Evolutionary conservation across 257 asterid genomes (phyloP).

Genomic region (Solanum bulbocastanum): DNA sequence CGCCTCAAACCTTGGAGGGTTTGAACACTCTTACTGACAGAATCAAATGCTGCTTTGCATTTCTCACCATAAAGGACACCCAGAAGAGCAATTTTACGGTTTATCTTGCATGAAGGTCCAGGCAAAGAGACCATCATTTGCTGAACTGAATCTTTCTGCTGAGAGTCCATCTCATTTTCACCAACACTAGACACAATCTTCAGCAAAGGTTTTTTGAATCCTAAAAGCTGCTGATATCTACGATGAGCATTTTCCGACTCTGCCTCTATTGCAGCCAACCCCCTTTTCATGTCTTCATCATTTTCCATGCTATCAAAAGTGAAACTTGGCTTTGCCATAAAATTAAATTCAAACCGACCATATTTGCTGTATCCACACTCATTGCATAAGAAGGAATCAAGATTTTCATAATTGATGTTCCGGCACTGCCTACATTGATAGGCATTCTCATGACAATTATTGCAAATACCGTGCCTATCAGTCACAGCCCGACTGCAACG

Average conservation of each 20-base stretch:
- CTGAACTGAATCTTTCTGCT: slow-evolving; percentile 98
- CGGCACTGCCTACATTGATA: slow-evolving; percentile 99
- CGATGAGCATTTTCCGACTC: slow-evolving; percentile 98
- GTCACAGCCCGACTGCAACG: slow-evolving; percentile 98
- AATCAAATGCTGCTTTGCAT: slow-evolving; percentile 99
- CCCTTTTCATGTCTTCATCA: slow-evolving; percentile 98
- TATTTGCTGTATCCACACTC: slow-evolving; percentile 99
- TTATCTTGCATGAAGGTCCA: slow-evolving; percentile 97
- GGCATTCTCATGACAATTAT: slow-evolving; percentile 98
- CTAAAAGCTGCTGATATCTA: slow-evolving; percentile 97
- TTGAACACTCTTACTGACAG: slow-evolving; percentile 99
- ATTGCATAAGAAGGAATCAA: slow-evolving; percentile 92
- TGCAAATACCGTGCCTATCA: slow-evolving; percentile 92
- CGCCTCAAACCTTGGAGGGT: slow-evolving; percentile 97
- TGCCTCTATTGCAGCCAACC: slow-evolving; percentile 89
- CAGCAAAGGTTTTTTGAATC: slow-evolving; percentile 92
- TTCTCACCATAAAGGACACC: slow-evolving; percentile 99
- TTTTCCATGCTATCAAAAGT: slow-evolving; percentile 97
- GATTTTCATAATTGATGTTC: slow-evolving; percentile 95
- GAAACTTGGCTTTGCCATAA: slow-evolving; percentile 98
- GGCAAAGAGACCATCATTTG: slow-evolving; percentile 99
- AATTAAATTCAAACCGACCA: slow-evolving; percentile 97
- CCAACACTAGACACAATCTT: slow-evolving; percentile 97
- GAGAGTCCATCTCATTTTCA: slow-evolving; percentile 98
- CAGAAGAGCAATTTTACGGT: slow-evolving; percentile 98